These are phyloP conservation scores for Tothia fuscella DNA, from an alignment of 2,329 filamentous ascomycete species.

Conservation along the genomic window DNA sequence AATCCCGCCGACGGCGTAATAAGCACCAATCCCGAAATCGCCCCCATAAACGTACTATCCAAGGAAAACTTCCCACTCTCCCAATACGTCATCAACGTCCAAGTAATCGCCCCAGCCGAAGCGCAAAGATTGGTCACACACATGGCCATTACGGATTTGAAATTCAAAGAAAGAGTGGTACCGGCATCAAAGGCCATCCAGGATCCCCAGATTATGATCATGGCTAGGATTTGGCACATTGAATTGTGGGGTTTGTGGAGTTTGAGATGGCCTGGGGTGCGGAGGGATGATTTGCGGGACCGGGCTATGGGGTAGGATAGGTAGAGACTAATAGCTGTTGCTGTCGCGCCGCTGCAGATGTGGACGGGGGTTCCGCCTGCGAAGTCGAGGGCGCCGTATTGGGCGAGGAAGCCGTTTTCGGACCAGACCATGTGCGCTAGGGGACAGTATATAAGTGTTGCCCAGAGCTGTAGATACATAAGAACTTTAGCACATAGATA, in stretches of 20 bases:
- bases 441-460: constrained; percentile 79
- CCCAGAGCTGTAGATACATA: constrained; percentile 53
- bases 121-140: constrained; percentile 79
- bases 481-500: constrained; percentile 27
- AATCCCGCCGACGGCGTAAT: constrained; percentile 83
- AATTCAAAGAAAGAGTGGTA: constrained; percentile 66
- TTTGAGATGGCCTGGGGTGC: constrained; percentile 72
- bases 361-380: constrained; percentile 86
- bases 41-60: constrained; percentile 83
- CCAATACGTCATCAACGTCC: constrained; percentile 80
- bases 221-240: constrained; percentile 82
- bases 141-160: constrained; percentile 77
- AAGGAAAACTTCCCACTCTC: constrained; percentile 86
- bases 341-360: constrained; percentile 70
- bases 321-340: constrained; percentile 38
- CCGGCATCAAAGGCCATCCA: constrained; percentile 95
- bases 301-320: constrained; percentile 71
- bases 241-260: constrained; percentile 82
- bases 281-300: constrained; percentile 78
- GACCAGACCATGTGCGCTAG: constrained; percentile 97
- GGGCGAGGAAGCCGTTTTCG: constrained; percentile 65
- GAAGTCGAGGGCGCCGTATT: constrained; percentile 74
- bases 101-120: constrained; percentile 73
- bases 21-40: constrained; percentile 74
- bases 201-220: constrained; percentile 87